phyloP scores from a whole-genome alignment of 1,284 basidiomycete species.

The Trametes versicolor region DNA sequence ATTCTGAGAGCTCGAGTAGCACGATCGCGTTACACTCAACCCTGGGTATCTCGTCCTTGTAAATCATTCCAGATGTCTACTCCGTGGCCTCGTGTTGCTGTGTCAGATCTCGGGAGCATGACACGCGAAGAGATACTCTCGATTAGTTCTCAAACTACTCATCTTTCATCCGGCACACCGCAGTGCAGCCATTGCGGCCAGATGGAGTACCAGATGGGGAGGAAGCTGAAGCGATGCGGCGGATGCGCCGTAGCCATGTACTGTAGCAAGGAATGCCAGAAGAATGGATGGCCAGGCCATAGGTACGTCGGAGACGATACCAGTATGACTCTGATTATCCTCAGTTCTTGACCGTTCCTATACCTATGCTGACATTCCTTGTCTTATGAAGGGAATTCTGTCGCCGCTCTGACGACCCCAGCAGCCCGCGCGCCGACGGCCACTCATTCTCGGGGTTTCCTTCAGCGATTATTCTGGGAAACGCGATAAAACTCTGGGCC shows the following conservation, averaged over 20 bases:
- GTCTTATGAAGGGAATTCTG: neutral
- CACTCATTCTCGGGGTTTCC: neutral
- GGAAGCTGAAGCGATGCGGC: slow-evolving; percentile 1
- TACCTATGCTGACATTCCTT: neutral
- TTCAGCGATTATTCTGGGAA: neutral
- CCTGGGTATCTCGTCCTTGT: no score
- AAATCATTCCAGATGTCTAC: neutral
- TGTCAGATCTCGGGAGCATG: neutral
- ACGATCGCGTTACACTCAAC: no score
- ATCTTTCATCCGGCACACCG: neutral
- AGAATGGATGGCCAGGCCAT: slow-evolving; percentile 3
- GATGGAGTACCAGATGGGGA: neutral
- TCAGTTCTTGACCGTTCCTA: neutral
- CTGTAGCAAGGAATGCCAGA: slow-evolving; percentile 20
- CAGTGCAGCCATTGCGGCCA: neutral
- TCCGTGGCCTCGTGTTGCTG: neutral
- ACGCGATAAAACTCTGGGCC: slow-evolving; percentile 6
- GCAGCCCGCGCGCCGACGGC: neutral
- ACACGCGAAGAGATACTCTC: neutral
- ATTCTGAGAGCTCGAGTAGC: no score
- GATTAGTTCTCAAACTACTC: neutral
- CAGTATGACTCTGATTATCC: neutral
- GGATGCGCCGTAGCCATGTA: neutral
- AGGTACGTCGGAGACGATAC: neutral
- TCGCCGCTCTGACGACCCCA: slow-evolving; percentile 1